phyloP scores from a whole-genome alignment of 441 rosid genomes.

The Jatropha podagrica region DNA sequence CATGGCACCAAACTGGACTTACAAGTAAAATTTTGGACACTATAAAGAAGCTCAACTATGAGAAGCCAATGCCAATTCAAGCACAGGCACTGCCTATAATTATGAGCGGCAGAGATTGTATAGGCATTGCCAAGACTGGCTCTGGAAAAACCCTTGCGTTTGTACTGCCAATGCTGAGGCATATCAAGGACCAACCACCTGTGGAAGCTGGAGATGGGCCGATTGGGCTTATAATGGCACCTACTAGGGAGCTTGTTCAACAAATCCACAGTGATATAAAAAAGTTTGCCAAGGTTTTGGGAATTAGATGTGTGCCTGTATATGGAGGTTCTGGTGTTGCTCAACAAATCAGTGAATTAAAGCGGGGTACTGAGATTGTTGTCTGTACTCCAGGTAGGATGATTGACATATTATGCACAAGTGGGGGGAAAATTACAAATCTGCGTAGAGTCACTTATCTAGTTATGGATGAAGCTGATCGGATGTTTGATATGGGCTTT shows the following conservation, averaged over 20 bases:
- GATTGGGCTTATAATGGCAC: constrained; percentile 94
- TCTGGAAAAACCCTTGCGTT: constrained; percentile 96
- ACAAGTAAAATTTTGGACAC: constrained; percentile 79
- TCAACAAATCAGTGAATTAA: constrained; percentile 91
- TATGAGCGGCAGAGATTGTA: constrained; percentile 98
- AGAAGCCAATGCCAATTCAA: constrained; percentile 96
- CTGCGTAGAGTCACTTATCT: constrained; percentile 83
- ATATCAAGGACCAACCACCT: constrained; percentile 96
- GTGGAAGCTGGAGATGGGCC: constrained; percentile 96
- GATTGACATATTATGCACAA: constrained; percentile 97
- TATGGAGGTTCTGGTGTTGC: constrained; percentile 99
- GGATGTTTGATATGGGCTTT: constrained; percentile 99
- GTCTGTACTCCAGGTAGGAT: constrained; percentile 98
- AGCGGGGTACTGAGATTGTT: constrained; percentile 92
- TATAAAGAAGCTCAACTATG: constrained; percentile 78
- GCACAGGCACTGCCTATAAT: constrained; percentile 91
- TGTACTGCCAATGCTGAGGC: constrained; percentile 97
- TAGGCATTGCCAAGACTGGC: constrained; percentile 94
- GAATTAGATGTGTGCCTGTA: constrained; percentile 86
- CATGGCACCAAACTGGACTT: constrained; percentile 94
- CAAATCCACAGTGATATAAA: constrained; percentile 91
- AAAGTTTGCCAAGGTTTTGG: constrained; percentile 78
- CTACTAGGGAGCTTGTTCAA: constrained; percentile 99
- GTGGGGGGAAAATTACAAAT: constrained; percentile 89
- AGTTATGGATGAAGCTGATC: constrained; percentile 97